A percentile compares a stretch with the other conserved stretches of the same genome.
These are phyloP conservation scores for Lactifluus subvellereus DNA, from an alignment of 768 basidiomycete genomes.

Conservation along the genomic window DNA sequence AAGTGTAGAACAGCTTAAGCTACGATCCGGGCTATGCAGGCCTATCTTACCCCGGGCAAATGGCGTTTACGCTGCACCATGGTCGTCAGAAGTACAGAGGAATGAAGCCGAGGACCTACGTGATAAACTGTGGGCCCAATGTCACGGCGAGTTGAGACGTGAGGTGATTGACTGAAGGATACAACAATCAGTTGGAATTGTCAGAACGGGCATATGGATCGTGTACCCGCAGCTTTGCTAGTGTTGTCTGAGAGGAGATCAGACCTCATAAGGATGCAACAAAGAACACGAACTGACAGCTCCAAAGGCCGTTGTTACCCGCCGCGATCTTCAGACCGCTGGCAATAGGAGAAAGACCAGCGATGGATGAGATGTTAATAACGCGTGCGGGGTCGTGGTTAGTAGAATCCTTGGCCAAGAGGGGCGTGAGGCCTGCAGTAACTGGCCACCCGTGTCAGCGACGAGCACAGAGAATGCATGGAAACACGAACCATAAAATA, in stretches of 20 bases:
- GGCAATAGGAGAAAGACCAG: conserved; percentile 48
- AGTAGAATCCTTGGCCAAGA: conserved; percentile 60
- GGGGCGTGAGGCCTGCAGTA: conserved; percentile 54
- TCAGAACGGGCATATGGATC: background rate
- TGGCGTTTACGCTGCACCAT: conserved; percentile 65
- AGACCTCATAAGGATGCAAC: background rate
- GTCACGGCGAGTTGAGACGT: conserved; percentile 67
- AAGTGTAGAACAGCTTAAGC: background rate
- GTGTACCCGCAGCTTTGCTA: conserved; percentile 64
- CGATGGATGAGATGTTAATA: conserved; percentile 76
- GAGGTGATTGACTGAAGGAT: conserved; percentile 57
- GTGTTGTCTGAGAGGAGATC: conserved; percentile 49
- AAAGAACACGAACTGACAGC: conserved; percentile 50
- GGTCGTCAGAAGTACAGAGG: background rate
- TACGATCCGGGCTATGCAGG: background rate
- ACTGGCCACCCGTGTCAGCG: conserved; percentile 33
- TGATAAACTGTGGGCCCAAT: conserved; percentile 53
- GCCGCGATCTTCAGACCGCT: conserved; percentile 46
- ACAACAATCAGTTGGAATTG: background rate
- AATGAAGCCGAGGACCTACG: conserved; percentile 41
- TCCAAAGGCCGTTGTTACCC: conserved; percentile 64
- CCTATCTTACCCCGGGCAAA: conserved; percentile 62
- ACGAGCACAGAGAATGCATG: background rate
- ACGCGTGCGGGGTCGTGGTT: conserved; percentile 65
- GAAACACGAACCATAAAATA: conserved; percentile 62